Base-by-base conservation (phyloP, 306 rosid species). In the Rosa lucieae region DNA sequence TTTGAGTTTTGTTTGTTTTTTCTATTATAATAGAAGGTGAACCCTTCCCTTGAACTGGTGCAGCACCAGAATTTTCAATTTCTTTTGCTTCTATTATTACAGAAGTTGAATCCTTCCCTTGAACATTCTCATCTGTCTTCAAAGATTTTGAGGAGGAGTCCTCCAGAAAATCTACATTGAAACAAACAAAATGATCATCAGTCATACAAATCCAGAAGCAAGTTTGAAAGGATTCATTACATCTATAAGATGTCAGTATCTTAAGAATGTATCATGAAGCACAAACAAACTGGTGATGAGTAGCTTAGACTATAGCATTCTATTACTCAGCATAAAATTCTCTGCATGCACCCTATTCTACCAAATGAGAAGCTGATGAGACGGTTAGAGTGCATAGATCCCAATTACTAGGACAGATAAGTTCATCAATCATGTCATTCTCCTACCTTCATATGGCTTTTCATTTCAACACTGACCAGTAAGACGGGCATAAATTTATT, bases 81-180 rank as follows among this genome's bases (percentile, higher is more conserved):
- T 13, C 49, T 18, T 58, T 78, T 21, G 23, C 68, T 56, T 83
- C 82, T 12, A 11, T 69, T 78, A 61, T 67, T 37, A 67, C n/a
- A 32, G 18, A 13, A 55, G 69, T 29, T 35, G 39, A 67, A 17
- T 42, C 70, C 29, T 78, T 62, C 62, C 61, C 53, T 69, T 48
- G 62, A 66, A 63, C 3, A 37, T 42, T 67, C 26, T 13, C 52
- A 5, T 26, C 72, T 51, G 58, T 51, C 62, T 78, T 74, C 39
- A 37, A 29, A 47, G 72, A 11, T 46, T 67, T 69, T 42, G 76
- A 73, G 39, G 72, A 35, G 43, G 39, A 20, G 63, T 72, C 82
- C 40, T 20, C 76, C 74, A 59, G 49, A 73, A 72, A 78, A 43
- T 73, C 82, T 82, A 21, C 20, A 82, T 56, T 32, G 15, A 20